Conservation (phyloP, 2,329 filamentous ascomycete genomes). For the Leptographium procerum region DNA sequence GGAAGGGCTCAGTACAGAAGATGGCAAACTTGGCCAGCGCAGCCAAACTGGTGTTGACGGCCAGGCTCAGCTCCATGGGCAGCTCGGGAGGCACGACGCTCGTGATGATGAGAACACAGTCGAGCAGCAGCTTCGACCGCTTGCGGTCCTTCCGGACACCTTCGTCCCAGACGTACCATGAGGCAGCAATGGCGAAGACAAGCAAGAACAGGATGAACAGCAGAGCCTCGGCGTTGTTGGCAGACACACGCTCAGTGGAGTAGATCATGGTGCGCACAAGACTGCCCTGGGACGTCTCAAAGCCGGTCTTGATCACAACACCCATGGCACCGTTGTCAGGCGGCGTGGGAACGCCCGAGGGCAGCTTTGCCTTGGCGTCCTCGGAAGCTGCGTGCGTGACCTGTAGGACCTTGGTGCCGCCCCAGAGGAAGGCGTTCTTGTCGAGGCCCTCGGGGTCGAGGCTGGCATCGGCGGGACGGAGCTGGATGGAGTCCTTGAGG, state of each 20-base stretch:
- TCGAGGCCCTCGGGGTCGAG: slow-evolving; percentile 87
- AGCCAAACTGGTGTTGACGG: slow-evolving; percentile 93
- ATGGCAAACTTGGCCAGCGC: slow-evolving; percentile 92
- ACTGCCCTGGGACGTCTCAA: slow-evolving; percentile 96
- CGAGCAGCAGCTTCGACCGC: slow-evolving; percentile 89
- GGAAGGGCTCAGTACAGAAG: slow-evolving; percentile 97
- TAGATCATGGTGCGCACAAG: slow-evolving; percentile 99
- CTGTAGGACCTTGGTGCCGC: slow-evolving; percentile 94
- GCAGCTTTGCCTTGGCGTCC: slow-evolving; percentile 58
- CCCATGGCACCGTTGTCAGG: slow-evolving; percentile 92
- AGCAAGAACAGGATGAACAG: slow-evolving; percentile 95
- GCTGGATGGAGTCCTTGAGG: slow-evolving; percentile 88
- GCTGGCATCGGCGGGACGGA: slow-evolving; percentile 68
- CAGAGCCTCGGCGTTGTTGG: slow-evolving; percentile 92
- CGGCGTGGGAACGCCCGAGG: slow-evolving; percentile 68
- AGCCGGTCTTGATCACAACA: slow-evolving; percentile 92
- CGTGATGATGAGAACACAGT: slow-evolving; percentile 96
- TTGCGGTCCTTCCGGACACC: slow-evolving; percentile 91
- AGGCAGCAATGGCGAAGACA: slow-evolving; percentile 91
- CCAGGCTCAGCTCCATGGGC: slow-evolving; percentile 94
- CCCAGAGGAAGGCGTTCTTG: slow-evolving; percentile 94
- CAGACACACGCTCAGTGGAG: slow-evolving; percentile 96
- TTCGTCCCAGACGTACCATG: slow-evolving; percentile 98
- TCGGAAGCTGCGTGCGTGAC: slow-evolving; percentile 77
- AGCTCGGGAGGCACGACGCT: slow-evolving; percentile 97